Evolutionary conservation across 1,284 basidiomycete species (phyloP), one percentile per base, ranked within the genome.

Genomic region (Apiotrichum gracile): DNA sequence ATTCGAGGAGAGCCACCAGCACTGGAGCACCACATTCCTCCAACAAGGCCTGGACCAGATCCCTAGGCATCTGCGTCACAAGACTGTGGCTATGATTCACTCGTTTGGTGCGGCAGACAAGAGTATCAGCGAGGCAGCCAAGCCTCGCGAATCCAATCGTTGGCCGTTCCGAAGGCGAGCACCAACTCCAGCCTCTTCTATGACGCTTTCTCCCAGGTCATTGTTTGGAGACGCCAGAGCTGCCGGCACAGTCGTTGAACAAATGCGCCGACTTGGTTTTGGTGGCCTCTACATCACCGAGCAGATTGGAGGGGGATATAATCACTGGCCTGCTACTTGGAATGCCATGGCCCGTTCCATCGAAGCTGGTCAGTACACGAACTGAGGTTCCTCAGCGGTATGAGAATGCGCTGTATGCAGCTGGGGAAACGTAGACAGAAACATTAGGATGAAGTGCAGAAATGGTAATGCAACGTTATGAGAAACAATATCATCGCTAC

Each of bases 301-400:
- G 9, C 52, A 53, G 41, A 26, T 49, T 2, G 48, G 33, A 14
- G 52, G 52, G 5, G 52, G 52, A 1, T 53, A 53, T 47, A 44
- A 9, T 10, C 34, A 40, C 24, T 53, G 47, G 46, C 52, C 52
- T 4, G n/a, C 27, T 9, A 22, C 27, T 10, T 52, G 51, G 51
- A 26, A 25, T 14, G 24, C 16, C 19, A 37, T 51, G 10, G 48
- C 42, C 4, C 16, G 21, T 9, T 27, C n/a, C 12, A 21, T 40
- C 21, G 39, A n/a, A 9, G 13, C n/a, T 3, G 10, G n/a, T 5
- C 37, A 5, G n/a, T 9, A 17, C 4, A 17, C 13, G 16, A 35
- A 16, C 16, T 35, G 34, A 35, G 8, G n/a, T n/a, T n/a, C n/a
- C n/a, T n/a, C n/a, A n/a, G n/a, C n/a, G n/a, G n/a, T n/a, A n/a